Evolutionary conservation across 176 grass and related monocot species (phyloP).

Genomic region (Carex myosuroides): DNA sequence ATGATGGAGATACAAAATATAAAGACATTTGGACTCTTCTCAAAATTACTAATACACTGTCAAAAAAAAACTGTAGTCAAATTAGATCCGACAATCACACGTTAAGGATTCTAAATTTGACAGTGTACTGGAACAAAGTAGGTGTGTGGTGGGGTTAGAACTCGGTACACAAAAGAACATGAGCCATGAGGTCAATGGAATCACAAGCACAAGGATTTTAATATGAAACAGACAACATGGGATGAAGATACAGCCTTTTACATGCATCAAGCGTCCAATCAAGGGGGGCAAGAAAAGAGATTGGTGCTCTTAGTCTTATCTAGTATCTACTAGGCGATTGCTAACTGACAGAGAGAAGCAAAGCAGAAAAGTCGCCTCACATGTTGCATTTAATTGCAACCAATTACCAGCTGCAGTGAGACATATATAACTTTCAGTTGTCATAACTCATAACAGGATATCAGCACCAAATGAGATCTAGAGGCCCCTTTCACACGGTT

Average conservation of each 20-base stretch:
- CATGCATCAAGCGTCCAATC: conserved; percentile 16
- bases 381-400: background rate
- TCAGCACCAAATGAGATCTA: background rate
- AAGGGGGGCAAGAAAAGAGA: background rate
- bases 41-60: too few species aligned
- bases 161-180: background rate
- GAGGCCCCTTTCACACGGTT: background rate
- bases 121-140: background rate
- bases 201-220: background rate
- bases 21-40: too few species aligned
- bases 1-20: too few species aligned
- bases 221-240: background rate
- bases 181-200: background rate
- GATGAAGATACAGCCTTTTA: background rate
- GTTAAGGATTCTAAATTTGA: background rate
- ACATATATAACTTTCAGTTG: background rate
- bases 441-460: background rate
- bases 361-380: background rate
- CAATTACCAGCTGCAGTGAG: background rate
- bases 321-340: background rate
- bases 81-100: background rate
- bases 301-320: background rate
- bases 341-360: background rate
- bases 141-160: background rate
- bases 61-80: too few species aligned